Evolutionary conservation across 2,329 filamentous ascomycete genomes (phyloP).

Genomic region (Pestalotiopsis sp.): DNA sequence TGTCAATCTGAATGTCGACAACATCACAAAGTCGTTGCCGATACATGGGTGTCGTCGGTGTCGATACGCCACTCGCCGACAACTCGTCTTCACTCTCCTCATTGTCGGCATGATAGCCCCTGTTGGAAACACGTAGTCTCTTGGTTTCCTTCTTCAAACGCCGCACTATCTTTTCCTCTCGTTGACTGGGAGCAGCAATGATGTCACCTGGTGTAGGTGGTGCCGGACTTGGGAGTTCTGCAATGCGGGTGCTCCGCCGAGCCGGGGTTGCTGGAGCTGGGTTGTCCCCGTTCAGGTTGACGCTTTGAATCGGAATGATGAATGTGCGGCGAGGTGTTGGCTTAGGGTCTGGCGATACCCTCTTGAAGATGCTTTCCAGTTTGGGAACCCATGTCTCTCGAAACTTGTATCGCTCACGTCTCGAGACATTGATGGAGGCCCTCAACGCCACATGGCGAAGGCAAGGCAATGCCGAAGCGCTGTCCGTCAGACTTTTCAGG

Average conservation of each 20-base stretch:
- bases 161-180: slow-evolving; percentile 17
- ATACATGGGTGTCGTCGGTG: slow-evolving; percentile 29
- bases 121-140: slow-evolving; percentile 21
- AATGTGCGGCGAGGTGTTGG: slow-evolving; percentile 13
- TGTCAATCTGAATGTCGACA: slow-evolving; percentile 75
- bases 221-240: slow-evolving; percentile 17
- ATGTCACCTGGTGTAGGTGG: slow-evolving; percentile 20
- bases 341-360: slow-evolving; percentile 23
- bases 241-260: slow-evolving; percentile 33
- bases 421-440: slow-evolving; percentile 78
- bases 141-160: slow-evolving; percentile 24
- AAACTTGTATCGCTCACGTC: slow-evolving; percentile 81
- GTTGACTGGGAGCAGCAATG: slow-evolving; percentile 13
- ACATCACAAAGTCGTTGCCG: slow-evolving; percentile 72
- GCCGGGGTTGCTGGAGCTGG: slow-evolving; percentile 11
- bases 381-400: slow-evolving; percentile 77
- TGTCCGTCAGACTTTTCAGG: slow-evolving; percentile 76
- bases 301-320: neutral
- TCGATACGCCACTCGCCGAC: slow-evolving; percentile 10
- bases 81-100: slow-evolving; percentile 38
- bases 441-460: slow-evolving; percentile 75
- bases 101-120: slow-evolving; percentile 33
- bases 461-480: slow-evolving; percentile 65
- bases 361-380: slow-evolving; percentile 66
- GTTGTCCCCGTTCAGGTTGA: slow-evolving; percentile 1